A percentile compares a stretch with the other conserved stretches of the same genome.
phyloP scores from a whole-genome alignment of 2,329 filamentous ascomycete genomes.

The Alternaria triticina region DNA sequence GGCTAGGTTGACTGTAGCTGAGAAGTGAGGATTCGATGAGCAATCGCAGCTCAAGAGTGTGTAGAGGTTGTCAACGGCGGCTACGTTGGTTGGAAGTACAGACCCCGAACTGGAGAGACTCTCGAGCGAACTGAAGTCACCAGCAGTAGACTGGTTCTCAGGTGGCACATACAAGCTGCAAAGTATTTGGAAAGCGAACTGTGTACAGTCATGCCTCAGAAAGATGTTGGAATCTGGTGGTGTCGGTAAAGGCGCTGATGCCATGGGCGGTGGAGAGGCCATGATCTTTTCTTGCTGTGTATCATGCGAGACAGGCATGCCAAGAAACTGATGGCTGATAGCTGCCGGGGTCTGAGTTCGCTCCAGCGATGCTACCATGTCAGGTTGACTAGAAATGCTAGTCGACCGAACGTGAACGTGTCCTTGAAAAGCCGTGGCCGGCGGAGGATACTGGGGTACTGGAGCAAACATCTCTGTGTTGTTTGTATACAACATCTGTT shows the following conservation, averaged over 20 bases:
- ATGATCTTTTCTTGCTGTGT: conserved; percentile 29
- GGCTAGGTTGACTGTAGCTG: conserved; percentile 44
- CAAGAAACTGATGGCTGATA: conserved; percentile 31
- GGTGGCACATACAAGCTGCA: conserved; percentile 43
- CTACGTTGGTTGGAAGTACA: conserved; percentile 42
- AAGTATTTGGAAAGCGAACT: conserved; percentile 45
- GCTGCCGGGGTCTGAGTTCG: conserved; percentile 32
- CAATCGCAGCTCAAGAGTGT: conserved; percentile 43
- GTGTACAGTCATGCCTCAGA: conserved; percentile 43
- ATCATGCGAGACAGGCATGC: conserved; percentile 32
- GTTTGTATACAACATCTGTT: conserved; percentile 38
- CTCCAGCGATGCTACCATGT: conserved; percentile 37
- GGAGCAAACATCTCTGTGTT: conserved; percentile 35
- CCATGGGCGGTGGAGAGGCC: conserved; percentile 32
- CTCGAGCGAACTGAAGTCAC: conserved; percentile 32
- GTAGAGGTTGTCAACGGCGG: conserved; percentile 43
- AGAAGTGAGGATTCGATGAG: conserved; percentile 46
- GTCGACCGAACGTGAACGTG: conserved; percentile 38
- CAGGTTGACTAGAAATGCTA: conserved; percentile 42
- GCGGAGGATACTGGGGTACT: conserved; percentile 33
- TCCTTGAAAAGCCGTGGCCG: conserved; percentile 26
- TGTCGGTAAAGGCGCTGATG: conserved; percentile 37
- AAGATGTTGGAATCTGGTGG: conserved; percentile 31
- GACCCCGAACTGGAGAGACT: conserved; percentile 40
- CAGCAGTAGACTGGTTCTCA: conserved; percentile 28